phyloP scores from a whole-genome alignment of 441 rosid species.

The Francoa sonchifolia region DNA sequence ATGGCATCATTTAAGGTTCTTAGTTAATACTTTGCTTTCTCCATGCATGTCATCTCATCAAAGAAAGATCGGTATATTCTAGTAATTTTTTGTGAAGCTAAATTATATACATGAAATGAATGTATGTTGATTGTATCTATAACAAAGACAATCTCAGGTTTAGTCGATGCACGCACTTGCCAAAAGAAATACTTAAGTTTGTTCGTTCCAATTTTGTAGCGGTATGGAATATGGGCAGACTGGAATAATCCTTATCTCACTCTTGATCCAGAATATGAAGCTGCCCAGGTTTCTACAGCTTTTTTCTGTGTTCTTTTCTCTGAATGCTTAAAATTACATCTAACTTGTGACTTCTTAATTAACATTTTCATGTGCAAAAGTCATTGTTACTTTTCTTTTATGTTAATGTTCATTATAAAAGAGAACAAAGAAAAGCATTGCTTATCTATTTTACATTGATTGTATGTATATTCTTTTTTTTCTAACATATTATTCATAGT shows the following conservation, averaged over 20 bases:
- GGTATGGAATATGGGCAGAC: conserved; percentile 96
- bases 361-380: no score
- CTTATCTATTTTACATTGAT: no score
- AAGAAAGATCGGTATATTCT: no score
- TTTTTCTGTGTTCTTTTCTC: conserved; percentile 13
- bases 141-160: no score
- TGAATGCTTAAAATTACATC: conserved; percentile 5
- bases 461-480: no score
- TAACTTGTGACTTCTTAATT: background rate
- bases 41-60: conserved; percentile 2
- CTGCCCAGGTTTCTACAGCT: conserved; percentile 65
- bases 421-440: no score
- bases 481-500: no score
- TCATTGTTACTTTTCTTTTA: conserved; percentile 8
- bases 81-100: conserved; percentile 4
- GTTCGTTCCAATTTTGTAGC: conserved; percentile 37
- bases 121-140: no score
- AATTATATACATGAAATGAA: conserved; percentile 3
- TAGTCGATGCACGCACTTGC: no score
- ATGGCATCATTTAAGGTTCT: conserved; percentile 90
- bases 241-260: conserved; percentile 86
- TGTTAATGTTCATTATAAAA: no score
- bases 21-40: conserved; percentile 6
- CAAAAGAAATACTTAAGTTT: conserved; percentile 6
- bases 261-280: conserved; percentile 92